phyloP scores from a whole-genome alignment of 2,329 filamentous ascomycete genomes.

The Anisogramma anomala region DNA sequence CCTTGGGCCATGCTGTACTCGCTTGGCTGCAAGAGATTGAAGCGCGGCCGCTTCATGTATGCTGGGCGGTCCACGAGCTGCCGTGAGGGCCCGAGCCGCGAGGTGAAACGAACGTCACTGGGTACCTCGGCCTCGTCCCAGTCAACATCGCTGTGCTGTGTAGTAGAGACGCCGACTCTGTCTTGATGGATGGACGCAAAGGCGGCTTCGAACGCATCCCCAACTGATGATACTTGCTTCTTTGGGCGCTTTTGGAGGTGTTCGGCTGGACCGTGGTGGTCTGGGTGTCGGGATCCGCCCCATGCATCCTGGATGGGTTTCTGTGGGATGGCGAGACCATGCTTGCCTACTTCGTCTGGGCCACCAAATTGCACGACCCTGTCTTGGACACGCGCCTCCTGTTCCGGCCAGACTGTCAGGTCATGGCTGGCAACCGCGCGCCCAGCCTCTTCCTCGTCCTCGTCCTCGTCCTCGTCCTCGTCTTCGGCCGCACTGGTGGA shows the following conservation, averaged over 20 bases:
- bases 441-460: neutral
- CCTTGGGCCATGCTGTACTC: too few species aligned
- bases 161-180: neutral
- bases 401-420: too few species aligned
- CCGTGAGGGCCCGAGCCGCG: neutral
- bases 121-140: neutral
- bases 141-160: neutral
- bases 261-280: neutral
- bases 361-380: neutral
- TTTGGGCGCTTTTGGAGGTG: neutral
- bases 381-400: neutral
- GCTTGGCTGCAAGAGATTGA: neutral
- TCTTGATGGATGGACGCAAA: neutral
- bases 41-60: conserved; percentile 7
- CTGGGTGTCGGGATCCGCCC: neutral
- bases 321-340: neutral
- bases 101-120: neutral
- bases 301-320: neutral
- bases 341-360: neutral
- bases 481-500: too few species aligned
- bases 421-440: too few species aligned
- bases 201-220: neutral
- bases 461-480: too few species aligned
- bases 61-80: conserved; percentile 14
- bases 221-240: neutral